Base-by-base conservation (phyloP, 2,329 filamentous ascomycete species). In the Dactylellina cionopaga region DNA sequence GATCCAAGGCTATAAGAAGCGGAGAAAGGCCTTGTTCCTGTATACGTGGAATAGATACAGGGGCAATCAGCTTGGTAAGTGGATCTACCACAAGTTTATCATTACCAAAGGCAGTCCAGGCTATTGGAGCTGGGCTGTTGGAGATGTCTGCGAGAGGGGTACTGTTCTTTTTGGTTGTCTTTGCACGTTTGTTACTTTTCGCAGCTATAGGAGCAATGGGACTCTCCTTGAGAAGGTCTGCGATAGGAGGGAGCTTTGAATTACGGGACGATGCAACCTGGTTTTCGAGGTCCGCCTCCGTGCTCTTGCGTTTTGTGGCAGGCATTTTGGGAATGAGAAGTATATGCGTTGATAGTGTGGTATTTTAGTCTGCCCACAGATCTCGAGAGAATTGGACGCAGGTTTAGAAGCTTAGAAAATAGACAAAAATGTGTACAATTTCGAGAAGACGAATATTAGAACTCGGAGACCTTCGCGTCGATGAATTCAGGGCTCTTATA, bases 381-480 rank as follows among this genome's bases (percentile, higher is more conserved):
- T n/a, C 9, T 37, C 5, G n/a, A 47, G 9, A 27, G n/a, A 19
- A 51, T 31, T n/a, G 15, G 24, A n/a, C 2, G 15, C n/a, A 15
- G 5, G n/a, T 25, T 5, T 25, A 11, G 31, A 43, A 56, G 33
- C n/a, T 44, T 17, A 39, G 13, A 39, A 1, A 11, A 5, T 15
- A 56, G 19, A 2, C 24, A 17, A 24, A 5, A 29, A 43, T 9
- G 25, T 9, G 6, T 25, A 19, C 35, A 29, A 52, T 37, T n/a
- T 44, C 13, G 13, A 35, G 59, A 35, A 63, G 35, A 54, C 15
- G 25, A 4, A 54, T 52, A 52, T 33, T 7, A 47, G 39, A 68
- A 54, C 78, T 78, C 43, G 79, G 74, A 1, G 63, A 76, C 10
- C 75, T 74, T 11, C 74, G 69, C n/a, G 78, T 73, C 24, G 79